A percentile compares a stretch with the other conserved stretches of the same genome.
phyloP scores from a whole-genome alignment of 176 grass and related monocot genomes.

The Miscanthus lutarioriparius region DNA sequence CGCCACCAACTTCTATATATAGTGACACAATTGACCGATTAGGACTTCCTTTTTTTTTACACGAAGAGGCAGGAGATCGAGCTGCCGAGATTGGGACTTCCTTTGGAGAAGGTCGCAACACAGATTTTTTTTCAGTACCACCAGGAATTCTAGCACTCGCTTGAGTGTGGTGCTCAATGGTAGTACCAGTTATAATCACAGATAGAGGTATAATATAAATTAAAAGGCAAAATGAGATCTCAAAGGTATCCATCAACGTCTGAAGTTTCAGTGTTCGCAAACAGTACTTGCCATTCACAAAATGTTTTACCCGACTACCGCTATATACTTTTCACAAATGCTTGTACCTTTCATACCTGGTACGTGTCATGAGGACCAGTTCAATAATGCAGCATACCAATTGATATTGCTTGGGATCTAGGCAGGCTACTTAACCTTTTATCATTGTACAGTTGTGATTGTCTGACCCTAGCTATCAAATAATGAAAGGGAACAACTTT shows the following conservation, averaged over 20 bases:
- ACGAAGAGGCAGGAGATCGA: neutral
- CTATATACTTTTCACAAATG: conserved; percentile 10
- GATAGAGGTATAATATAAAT: neutral
- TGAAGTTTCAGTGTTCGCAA: conserved; percentile 6
- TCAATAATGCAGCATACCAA: conserved; percentile 39
- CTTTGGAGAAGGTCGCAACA: neutral
- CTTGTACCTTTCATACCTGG: conserved; percentile 29
- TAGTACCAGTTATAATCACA: neutral
- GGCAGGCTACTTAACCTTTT: neutral
- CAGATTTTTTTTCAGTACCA: neutral
- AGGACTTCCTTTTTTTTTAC: neutral
- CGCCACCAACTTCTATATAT: conserved; percentile 6
- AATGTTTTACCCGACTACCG: neutral
- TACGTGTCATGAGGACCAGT: conserved; percentile 28
- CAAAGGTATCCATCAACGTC: neutral
- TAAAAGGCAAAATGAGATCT: conserved; percentile 6
- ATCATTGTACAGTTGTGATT: conserved; percentile 4
- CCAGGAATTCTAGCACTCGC: neutral
- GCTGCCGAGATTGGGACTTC: neutral
- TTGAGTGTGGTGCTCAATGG: neutral
- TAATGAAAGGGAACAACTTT: conserved; percentile 28
- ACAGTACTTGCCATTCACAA: conserved; percentile 9
- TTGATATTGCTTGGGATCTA: conserved; percentile 29
- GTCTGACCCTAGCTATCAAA: conserved; percentile 25
- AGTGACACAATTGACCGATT: conserved; percentile 30